A percentile compares a stretch with the other conserved stretches of the same genome.
Evolutionary conservation across 2,329 filamentous ascomycete species (phyloP).

Genomic region (Cucurbitaria berberidis): DNA sequence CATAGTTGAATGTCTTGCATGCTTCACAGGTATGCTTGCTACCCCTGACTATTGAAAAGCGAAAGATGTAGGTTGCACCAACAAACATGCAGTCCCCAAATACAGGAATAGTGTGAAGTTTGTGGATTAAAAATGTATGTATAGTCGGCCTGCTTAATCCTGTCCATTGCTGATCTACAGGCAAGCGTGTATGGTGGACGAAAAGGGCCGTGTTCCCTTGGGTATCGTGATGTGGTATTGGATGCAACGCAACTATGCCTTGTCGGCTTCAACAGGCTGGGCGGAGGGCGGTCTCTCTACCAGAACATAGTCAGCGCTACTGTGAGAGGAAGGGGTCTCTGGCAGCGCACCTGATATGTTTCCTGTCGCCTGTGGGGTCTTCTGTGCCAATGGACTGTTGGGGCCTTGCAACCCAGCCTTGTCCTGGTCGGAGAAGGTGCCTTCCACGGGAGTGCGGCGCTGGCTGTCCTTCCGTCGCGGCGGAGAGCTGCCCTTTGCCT

Average conservation of each 20-base stretch:
- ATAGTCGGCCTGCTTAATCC: not conserved
- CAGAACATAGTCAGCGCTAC: constrained; percentile 46
- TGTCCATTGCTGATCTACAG: not conserved
- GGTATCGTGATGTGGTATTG: constrained; percentile 18
- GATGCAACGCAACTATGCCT: constrained; percentile 12
- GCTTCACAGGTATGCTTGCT: not conserved
- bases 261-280: constrained; percentile 21
- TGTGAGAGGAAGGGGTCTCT: constrained; percentile 38
- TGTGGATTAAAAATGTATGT: constrained; percentile 1
- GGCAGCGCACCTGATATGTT: constrained; percentile 43
- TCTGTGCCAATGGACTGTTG: constrained; percentile 31
- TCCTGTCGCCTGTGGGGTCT: constrained; percentile 17
- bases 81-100: not conserved
- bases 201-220: constrained; percentile 11
- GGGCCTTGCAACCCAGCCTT: constrained; percentile 27
- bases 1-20: not conserved
- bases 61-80: not conserved
- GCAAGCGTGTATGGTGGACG: not conserved
- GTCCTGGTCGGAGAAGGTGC: constrained; percentile 35
- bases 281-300: constrained; percentile 42
- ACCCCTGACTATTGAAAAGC: not conserved
- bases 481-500: constrained; percentile 43
- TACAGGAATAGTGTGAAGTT: not conserved
- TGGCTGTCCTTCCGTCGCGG: constrained; percentile 40
- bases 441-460: constrained; percentile 32